These are phyloP conservation scores for Coleophoma crateriformis DNA, from an alignment of 2,329 filamentous ascomycete species.

Conservation along the genomic window DNA sequence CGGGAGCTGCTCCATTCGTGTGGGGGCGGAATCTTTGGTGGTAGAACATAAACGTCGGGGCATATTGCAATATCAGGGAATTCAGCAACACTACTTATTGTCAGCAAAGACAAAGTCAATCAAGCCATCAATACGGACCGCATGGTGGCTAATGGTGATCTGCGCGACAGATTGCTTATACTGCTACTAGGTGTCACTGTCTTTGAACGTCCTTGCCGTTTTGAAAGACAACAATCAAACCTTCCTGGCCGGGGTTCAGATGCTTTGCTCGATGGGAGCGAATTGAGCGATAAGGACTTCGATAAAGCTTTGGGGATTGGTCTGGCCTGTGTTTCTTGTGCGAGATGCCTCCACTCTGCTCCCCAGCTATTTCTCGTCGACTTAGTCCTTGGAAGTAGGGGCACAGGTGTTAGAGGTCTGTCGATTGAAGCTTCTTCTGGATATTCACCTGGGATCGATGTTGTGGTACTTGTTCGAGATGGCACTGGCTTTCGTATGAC, in stretches of 20 bases:
- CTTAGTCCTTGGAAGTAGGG: constrained; percentile 3
- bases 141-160: constrained; percentile 19
- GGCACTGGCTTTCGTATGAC: constrained; percentile 11
- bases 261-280: constrained; percentile 10
- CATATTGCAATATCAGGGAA: constrained; percentile 16
- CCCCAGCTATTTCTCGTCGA: constrained; percentile 7
- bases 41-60: constrained; percentile 15
- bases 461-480: neutral
- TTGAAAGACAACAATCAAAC: constrained; percentile 6
- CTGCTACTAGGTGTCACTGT: constrained; percentile 20
- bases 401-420: constrained; percentile 6
- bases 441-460: constrained; percentile 2
- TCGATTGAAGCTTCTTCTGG: neutral
- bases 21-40: constrained; percentile 14
- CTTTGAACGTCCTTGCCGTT: constrained; percentile 4
- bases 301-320: constrained; percentile 3
- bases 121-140: constrained; percentile 9
- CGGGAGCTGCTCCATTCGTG: constrained; percentile 13
- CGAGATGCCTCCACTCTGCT: constrained; percentile 17
- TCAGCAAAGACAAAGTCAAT: constrained; percentile 2
- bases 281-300: constrained; percentile 16
- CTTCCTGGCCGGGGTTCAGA: constrained; percentile 4
- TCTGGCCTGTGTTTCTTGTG: constrained; percentile 2
- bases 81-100: constrained; percentile 13
- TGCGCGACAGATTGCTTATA: constrained; percentile 17